Conservation (phyloP, 2,329 filamentous ascomycete genomes). For the Neurospora crassa region DNA sequence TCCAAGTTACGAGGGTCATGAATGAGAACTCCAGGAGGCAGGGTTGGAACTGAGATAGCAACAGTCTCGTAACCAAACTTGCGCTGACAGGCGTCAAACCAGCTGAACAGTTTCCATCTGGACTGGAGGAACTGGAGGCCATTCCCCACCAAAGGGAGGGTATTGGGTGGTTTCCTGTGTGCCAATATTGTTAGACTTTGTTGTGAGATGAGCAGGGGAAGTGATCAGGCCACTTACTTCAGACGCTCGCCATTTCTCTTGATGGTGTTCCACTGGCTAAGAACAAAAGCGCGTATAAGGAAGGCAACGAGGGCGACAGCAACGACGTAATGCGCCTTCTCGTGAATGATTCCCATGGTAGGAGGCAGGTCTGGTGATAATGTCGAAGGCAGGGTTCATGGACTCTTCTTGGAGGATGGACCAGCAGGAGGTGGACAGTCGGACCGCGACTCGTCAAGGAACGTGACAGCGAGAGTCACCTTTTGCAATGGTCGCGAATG, state of each 20-base stretch:
- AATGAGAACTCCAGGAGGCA: constrained; percentile 54
- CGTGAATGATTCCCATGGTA: constrained; percentile 14
- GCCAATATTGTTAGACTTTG: background rate
- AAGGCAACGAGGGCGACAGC: constrained; percentile 8
- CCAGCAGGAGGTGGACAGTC: background rate
- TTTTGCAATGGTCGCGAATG: background rate
- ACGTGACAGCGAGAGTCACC: background rate
- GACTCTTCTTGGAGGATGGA: background rate
- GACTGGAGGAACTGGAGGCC: constrained; percentile 51
- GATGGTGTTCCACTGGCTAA: constrained; percentile 9
- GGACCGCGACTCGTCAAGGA: background rate
- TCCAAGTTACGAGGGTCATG: constrained; percentile 53
- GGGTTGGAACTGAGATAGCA: constrained; percentile 50
- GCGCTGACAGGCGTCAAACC: constrained; percentile 51
- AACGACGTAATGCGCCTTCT: constrained; percentile 8
- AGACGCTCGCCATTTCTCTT: constrained; percentile 23
- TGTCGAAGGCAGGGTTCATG: background rate
- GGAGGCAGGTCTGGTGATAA: background rate
- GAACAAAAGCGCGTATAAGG: constrained; percentile 6
- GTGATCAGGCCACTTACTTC: constrained; percentile 18
- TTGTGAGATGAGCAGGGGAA: constrained; percentile 1
- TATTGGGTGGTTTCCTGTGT: constrained; percentile 37
- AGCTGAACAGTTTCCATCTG: constrained; percentile 50
- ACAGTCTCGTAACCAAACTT: constrained; percentile 50
- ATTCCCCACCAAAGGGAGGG: constrained; percentile 48